Conservation (phyloP, 1,139 yeast genomes). For the Sugiyamaella xylanicola region DNA sequence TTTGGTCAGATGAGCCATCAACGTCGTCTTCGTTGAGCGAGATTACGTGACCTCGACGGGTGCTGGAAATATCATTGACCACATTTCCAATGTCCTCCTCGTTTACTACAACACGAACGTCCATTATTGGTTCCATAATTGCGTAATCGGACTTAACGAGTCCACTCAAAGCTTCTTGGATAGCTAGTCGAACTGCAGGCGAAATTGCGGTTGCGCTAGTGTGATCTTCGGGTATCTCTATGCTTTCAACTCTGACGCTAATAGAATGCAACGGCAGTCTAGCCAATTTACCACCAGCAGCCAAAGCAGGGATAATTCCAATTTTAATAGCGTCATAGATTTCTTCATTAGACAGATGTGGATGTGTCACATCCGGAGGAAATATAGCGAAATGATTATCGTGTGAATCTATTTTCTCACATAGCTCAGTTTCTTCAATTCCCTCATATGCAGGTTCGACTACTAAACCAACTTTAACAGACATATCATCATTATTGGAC, state of each 20-base stretch:
- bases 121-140: constrained; percentile 86
- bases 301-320: constrained; percentile 65
- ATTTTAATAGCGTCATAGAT: constrained; percentile 40
- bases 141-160: constrained; percentile 45
- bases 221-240: constrained; percentile 60
- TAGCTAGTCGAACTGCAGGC: constrained; percentile 49
- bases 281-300: constrained; percentile 70
- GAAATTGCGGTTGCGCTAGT: constrained; percentile 48
- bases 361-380: constrained; percentile 30
- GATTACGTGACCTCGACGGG: constrained; percentile 66
- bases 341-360: constrained; percentile 27
- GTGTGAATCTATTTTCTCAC: constrained; percentile 29
- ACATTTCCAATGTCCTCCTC: constrained; percentile 81
- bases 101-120: constrained; percentile 64
- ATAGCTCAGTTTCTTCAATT: constrained; percentile 35
- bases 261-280: constrained; percentile 68
- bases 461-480: constrained; percentile 45
- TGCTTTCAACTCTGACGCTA: constrained; percentile 52
- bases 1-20: constrained; percentile 17
- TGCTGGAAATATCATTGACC: constrained; percentile 75
- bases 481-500: constrained; percentile 22
- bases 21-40: constrained; percentile 45
- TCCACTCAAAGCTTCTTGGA: constrained; percentile 46
- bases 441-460: constrained; percentile 58
- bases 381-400: constrained; percentile 48